These are phyloP conservation scores for Dendrocalamus latiflorus DNA, from an alignment of 202 grass and related monocot species.

Conservation along the genomic window DNA sequence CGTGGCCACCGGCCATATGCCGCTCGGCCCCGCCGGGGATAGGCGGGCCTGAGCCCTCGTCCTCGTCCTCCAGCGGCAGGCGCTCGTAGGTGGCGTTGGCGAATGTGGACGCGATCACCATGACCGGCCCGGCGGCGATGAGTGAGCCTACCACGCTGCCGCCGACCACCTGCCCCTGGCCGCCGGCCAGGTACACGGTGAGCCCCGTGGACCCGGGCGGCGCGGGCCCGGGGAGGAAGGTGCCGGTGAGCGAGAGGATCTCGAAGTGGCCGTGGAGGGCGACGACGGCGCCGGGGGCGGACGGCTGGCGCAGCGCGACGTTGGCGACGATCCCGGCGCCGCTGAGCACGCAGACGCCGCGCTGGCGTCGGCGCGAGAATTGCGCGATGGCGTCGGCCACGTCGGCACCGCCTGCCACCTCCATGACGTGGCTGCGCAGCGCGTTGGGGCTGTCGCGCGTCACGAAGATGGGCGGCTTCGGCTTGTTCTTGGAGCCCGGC, in stretches of 20 bases:
- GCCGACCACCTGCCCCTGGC: slow-evolving; percentile 85
- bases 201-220: slow-evolving; percentile 90
- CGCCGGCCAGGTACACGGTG: slow-evolving; percentile 82
- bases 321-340: slow-evolving; percentile 85
- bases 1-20: slow-evolving; percentile 41
- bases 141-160: slow-evolving; percentile 79
- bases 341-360: slow-evolving; percentile 93
- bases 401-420: slow-evolving; percentile 83
- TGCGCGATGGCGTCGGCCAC: slow-evolving; percentile 87
- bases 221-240: slow-evolving; percentile 80
- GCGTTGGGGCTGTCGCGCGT: no score
- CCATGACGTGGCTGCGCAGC: slow-evolving; percentile 99
- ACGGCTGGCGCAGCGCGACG: slow-evolving; percentile 82
- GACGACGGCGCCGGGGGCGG: slow-evolving; percentile 69
- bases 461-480: no score
- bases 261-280: slow-evolving; percentile 86
- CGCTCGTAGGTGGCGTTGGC: slow-evolving; percentile 92
- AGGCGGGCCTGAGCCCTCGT: slow-evolving; percentile 38
- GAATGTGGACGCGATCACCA: slow-evolving; percentile 93
- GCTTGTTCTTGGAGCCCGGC: no score
- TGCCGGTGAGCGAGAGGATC: slow-evolving; percentile 86
- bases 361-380: slow-evolving; percentile 86
- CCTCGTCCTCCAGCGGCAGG: no score
- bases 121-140: slow-evolving; percentile 71
- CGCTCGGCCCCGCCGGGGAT: slow-evolving; percentile 49